Evolutionary conservation across 208 protist genomes (phyloP).

Genomic region (Trichomonas tenax): DNA sequence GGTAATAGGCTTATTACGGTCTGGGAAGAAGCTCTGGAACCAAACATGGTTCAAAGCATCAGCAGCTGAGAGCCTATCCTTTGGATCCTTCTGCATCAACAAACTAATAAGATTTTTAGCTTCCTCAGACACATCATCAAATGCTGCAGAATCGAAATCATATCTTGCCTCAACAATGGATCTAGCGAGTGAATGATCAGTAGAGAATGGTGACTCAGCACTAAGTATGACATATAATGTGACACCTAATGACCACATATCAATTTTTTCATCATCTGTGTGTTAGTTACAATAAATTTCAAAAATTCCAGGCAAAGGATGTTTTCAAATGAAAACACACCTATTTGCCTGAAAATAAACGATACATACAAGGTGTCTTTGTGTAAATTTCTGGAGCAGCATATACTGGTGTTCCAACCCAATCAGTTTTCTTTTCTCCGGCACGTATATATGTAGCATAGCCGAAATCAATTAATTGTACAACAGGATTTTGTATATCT

Average conservation of each 20-base stretch:
- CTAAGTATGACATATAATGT: background rate
- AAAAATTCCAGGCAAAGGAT: background rate
- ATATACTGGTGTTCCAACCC: background rate
- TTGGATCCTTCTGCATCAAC: background rate
- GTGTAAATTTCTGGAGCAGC: background rate
- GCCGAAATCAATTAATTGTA: background rate
- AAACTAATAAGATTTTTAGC: background rate
- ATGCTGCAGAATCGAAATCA: background rate
- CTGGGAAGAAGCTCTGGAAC: constrained; percentile 12
- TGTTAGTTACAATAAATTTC: background rate
- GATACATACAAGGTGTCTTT: background rate
- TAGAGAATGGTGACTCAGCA: background rate
- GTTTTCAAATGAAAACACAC: background rate
- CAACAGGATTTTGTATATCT: background rate
- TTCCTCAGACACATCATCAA: background rate
- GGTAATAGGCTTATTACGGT: background rate
- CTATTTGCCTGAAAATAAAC: background rate
- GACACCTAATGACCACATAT: constrained; percentile 14
- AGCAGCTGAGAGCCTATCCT: background rate
- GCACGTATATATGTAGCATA: background rate
- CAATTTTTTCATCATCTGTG: background rate
- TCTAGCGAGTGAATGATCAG: background rate
- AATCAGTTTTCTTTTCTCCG: background rate
- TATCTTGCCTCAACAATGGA: background rate
- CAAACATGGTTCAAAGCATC: background rate